phyloP scores from a whole-genome alignment of 805 yeast genomes.

The Pichia membranifaciens region DNA sequence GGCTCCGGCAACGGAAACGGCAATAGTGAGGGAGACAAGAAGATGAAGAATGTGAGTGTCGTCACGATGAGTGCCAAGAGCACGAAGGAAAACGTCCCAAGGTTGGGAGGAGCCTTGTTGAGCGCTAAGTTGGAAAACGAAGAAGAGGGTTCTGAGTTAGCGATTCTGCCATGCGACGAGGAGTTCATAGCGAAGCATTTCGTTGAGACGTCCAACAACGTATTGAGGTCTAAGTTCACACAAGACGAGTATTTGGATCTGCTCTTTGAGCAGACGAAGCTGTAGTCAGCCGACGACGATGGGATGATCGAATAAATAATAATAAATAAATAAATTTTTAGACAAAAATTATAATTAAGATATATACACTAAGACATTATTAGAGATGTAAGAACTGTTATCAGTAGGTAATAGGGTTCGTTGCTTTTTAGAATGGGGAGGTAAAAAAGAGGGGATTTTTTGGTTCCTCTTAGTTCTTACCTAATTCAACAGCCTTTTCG shows the following conservation, averaged over 20 bases:
- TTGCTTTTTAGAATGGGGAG: too few relatives aligned
- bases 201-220: constrained; percentile 6
- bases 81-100: constrained; percentile 49
- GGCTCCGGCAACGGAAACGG: constrained; percentile 59
- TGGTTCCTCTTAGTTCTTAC: constrained; percentile 18
- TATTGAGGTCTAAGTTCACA: constrained; percentile 22
- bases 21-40: constrained; percentile 40
- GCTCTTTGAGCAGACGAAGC: constrained; percentile 22
- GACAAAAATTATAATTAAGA: too few relatives aligned
- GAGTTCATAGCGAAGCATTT: constrained; percentile 8
- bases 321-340: constrained; percentile 2
- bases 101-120: constrained; percentile 63
- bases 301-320: not conserved
- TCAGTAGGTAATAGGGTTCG: too few relatives aligned
- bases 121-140: constrained; percentile 61
- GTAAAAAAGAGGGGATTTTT: too few relatives aligned
- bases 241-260: constrained; percentile 30
- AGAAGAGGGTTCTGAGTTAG: constrained; percentile 38
- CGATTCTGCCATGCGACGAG: constrained; percentile 9
- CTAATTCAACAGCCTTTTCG: constrained; percentile 79
- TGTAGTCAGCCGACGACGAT: not conserved
- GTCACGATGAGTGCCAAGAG: constrained; percentile 75
- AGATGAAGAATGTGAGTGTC: constrained; percentile 47
- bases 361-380: too few relatives aligned
- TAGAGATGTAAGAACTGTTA: too few relatives aligned